A percentile compares a stretch with the other conserved stretches of the same genome.
Evolutionary conservation across 257 asterid species (phyloP).

Genomic region (Salvia miltiorrhiza): DNA sequence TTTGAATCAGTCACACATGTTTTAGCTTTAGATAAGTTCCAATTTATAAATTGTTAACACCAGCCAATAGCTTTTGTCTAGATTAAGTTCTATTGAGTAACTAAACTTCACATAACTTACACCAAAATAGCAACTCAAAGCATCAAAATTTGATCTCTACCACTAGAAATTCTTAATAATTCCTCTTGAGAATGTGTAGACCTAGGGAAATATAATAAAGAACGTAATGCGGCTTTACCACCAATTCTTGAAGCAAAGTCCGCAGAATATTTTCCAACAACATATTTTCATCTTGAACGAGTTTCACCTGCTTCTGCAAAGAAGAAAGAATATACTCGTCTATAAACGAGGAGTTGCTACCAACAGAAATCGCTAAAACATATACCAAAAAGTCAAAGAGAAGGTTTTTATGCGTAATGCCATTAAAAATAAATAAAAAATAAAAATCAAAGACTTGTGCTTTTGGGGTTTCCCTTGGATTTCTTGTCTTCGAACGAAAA

Average conservation of each 20-base stretch:
- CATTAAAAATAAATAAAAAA: not conserved
- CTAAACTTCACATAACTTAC: not conserved
- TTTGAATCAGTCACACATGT: no score
- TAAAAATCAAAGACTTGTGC: not conserved
- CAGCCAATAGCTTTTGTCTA: constrained; percentile 5
- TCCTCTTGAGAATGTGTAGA: not conserved
- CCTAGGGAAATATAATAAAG: not conserved
- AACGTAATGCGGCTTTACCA: constrained; percentile 55
- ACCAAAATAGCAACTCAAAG: constrained; percentile 1
- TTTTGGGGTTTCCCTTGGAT: not conserved
- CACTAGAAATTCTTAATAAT: not conserved
- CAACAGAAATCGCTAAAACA: not conserved
- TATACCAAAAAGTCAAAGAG: not conserved
- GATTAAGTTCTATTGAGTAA: not conserved
- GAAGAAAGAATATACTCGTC: not conserved
- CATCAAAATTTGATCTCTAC: not conserved
- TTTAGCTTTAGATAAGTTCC: not conserved
- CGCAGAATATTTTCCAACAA: constrained; percentile 89
- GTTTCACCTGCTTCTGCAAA: constrained; percentile 84
- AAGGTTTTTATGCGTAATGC: not conserved
- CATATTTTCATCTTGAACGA: constrained; percentile 95
- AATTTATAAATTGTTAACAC: not conserved
- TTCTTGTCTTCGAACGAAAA: no score
- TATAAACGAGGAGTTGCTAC: no score
- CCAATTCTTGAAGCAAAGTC: constrained; percentile 84